Conservation (phyloP, 306 rosid genomes). For the Lathyrus aphaca region DNA sequence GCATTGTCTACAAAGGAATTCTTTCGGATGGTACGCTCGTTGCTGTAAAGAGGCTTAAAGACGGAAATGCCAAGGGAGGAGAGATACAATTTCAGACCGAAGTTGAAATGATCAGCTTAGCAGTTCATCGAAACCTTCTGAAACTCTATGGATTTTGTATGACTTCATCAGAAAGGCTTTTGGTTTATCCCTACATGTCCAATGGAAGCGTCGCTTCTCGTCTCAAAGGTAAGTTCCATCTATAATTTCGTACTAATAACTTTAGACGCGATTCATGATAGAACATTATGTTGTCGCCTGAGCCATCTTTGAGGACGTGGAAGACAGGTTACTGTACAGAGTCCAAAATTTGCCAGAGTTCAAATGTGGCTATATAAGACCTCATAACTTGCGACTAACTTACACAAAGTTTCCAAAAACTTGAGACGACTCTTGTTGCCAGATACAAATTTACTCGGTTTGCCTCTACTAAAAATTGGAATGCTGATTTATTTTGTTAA, state of each 20-base stretch:
- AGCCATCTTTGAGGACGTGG: too few species aligned
- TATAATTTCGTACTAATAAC: background rate
- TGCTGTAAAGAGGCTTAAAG: slow-evolving; percentile 93
- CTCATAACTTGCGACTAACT: too few species aligned
- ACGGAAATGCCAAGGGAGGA: slow-evolving; percentile 78
- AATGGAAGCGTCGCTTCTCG: slow-evolving; percentile 96
- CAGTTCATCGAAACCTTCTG: slow-evolving; percentile 89
- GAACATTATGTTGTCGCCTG: background rate
- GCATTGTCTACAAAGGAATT: slow-evolving; percentile 89
- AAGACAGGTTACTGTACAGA: too few species aligned
- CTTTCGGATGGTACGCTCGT: slow-evolving; percentile 77
- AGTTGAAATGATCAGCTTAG: slow-evolving; percentile 96
- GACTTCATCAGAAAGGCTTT: slow-evolving; percentile 79
- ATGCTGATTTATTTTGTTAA: background rate
- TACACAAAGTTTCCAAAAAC: too few species aligned
- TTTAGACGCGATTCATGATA: background rate
- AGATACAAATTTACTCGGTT: background rate
- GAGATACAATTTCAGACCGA: slow-evolving; percentile 96
- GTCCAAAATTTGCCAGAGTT: too few species aligned
- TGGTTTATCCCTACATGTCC: slow-evolving; percentile 91
- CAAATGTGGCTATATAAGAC: too few species aligned
- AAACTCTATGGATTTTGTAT: slow-evolving; percentile 81
- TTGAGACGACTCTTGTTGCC: background rate
- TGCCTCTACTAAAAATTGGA: background rate
- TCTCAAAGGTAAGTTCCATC: slow-evolving; percentile 63